Evolutionary conservation across 148 eudicot genomes (phyloP), one percentile per base, ranked within the genome.

Genomic region (Beta vulgaris): DNA sequence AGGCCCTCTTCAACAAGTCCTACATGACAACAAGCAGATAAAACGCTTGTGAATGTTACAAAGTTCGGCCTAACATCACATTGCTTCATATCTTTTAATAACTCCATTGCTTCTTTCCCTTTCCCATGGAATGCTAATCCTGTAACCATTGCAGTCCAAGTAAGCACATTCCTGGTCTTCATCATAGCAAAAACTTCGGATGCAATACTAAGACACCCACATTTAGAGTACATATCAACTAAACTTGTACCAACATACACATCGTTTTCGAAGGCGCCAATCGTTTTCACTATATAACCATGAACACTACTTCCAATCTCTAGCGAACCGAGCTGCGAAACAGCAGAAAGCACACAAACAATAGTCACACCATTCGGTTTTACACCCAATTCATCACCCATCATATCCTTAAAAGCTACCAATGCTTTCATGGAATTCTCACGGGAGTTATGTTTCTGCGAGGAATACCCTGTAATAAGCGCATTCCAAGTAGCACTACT

Each of bases 201-300:
- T 1, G 93, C 88, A 31, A 82, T 74, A 15, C 68, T 79, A 72
- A 87, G 76, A 58, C 79, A 79, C 43, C 93, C 93, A 28, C 91
- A 86, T 83, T 90, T 90, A 3, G 91, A 77, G 70, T 90, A 90
- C 91, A 90, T 81, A 74, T 84, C 91, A 15, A 89, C 79, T 28
- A 89, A 81, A 61, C 84, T 82, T 18, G 93, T 89, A 10, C 93
- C 87, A 8, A 89, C 21, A 73, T 77, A 89, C 7, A 87, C 86
- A 70, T 89, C 88, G 7, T 80, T 29, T 49, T 80, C 83, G 0
- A 84, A 83, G 28, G 11, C 21, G 67, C 18, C 25, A 0, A 82
- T 48, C 15, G 84, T 75, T 68, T 90, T 90, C 58, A 72, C 82
- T 12, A 86, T 49, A 54, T 71, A 87, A n/a, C 89, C 89, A 80